These are phyloP conservation scores for Kitagawia praeruptora DNA, from an alignment of 129 eudicot species.

Conservation along the genomic window DNA sequence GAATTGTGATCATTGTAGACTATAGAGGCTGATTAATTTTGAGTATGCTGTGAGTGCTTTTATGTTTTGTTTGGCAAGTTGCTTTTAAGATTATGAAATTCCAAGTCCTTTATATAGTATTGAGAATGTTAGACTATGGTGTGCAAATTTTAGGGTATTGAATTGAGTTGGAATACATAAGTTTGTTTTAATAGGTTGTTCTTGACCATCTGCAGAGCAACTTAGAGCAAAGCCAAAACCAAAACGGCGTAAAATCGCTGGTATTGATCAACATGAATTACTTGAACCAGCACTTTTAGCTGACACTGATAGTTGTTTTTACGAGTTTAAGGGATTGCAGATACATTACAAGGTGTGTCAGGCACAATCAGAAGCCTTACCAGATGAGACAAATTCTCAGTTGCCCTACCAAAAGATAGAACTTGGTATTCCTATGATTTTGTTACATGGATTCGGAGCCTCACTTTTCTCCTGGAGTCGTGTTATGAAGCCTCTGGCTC, in stretches of 20 bases:
- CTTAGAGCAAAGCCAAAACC: slow-evolving; percentile 25
- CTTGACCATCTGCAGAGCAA: slow-evolving; percentile 33
- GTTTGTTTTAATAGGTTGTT: neutral
- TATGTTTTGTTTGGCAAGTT: neutral
- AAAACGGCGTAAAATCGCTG: slow-evolving; percentile 48
- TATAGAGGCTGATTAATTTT: neutral
- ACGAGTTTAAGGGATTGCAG: slow-evolving; percentile 77
- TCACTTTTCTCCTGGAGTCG: slow-evolving; percentile 78
- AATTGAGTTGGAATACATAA: neutral
- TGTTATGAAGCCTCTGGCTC: slow-evolving; percentile 68
- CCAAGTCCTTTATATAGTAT: neutral
- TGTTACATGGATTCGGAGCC: slow-evolving; percentile 95
- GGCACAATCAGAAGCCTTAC: slow-evolving; percentile 34
- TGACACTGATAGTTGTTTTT: slow-evolving; percentile 82
- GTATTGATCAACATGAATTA: slow-evolving; percentile 78
- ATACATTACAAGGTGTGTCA: slow-evolving; percentile 76
- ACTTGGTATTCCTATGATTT: slow-evolving; percentile 51
- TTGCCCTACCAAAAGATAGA: slow-evolving; percentile 17
- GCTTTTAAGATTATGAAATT: neutral
- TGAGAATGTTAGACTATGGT: neutral
- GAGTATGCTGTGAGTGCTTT: neutral
- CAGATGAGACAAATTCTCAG: slow-evolving; percentile 26
- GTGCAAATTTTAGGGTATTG: neutral
- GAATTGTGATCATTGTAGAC: neutral
- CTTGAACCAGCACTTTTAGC: slow-evolving; percentile 63